Conservation (phyloP, 176 grass and related monocot species). For the Themeda triandra region DNA sequence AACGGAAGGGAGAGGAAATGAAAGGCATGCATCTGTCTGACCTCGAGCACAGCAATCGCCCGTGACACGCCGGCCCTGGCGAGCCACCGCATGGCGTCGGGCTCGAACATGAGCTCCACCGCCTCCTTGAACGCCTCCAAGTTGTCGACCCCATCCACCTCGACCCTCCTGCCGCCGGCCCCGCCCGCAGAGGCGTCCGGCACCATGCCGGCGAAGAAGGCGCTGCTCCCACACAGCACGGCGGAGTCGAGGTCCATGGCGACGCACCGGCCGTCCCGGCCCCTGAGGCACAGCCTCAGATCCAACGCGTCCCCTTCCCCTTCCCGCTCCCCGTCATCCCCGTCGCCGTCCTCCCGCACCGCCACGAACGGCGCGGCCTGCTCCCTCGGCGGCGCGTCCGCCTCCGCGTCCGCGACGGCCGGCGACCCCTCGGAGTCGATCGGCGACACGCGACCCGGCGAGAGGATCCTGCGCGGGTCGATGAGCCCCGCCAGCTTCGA, state of each 20-base stretch:
- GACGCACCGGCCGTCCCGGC: conserved; percentile 53
- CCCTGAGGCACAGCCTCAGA: conserved; percentile 66
- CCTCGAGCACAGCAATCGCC: conserved; percentile 74
- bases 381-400: neutral
- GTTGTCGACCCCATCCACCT: conserved; percentile 68
- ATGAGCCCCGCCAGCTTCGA: conserved; percentile 68
- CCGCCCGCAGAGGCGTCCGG: neutral
- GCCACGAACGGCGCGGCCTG: conserved; percentile 32
- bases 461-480: conserved; percentile 81
- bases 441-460: conserved; percentile 87
- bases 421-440: conserved; percentile 65
- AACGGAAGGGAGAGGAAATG: neutral
- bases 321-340: conserved; percentile 7
- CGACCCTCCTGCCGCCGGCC: conserved; percentile 30
- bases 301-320: conserved; percentile 35
- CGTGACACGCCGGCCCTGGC: conserved; percentile 60
- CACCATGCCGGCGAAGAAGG: conserved; percentile 67
- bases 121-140: conserved; percentile 66
- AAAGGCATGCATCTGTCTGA: conserved; percentile 32
- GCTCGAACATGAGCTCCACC: conserved; percentile 73
- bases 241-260: conserved; percentile 74
- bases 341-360: conserved; percentile 29
- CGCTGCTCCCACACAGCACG: conserved; percentile 59
- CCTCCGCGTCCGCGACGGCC: neutral
- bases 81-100: conserved; percentile 49